Conservation (phyloP, 1,284 basidiomycete species). For the Ganoderma sinense region DNA sequence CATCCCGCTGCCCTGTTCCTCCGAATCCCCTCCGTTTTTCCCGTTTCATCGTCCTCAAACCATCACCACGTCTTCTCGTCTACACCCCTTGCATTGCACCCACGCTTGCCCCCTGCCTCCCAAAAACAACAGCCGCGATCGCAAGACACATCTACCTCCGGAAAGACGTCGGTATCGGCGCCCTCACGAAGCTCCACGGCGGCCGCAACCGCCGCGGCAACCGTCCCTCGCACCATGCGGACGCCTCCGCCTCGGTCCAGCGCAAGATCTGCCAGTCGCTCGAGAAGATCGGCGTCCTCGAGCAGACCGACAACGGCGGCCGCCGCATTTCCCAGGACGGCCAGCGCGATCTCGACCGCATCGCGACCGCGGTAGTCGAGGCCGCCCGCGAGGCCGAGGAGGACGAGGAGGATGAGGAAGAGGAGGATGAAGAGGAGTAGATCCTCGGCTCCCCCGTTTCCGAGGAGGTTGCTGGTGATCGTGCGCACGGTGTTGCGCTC, state of each 20-base stretch:
- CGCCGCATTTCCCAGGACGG: conserved; percentile 98
- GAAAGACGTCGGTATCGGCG: conserved; percentile 97
- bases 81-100: background rate
- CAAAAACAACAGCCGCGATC: conserved; percentile 76
- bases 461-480: conserved; percentile 11
- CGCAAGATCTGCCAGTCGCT: conserved; percentile 95
- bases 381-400: conserved; percentile 84
- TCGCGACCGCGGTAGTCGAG: conserved; percentile 96
- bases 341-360: conserved; percentile 97
- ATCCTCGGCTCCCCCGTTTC: conserved; percentile 2
- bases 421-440: conserved; percentile 72
- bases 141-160: conserved; percentile 99
- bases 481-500: conserved; percentile 14
- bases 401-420: conserved; percentile 89
- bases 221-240: conserved; percentile 94
- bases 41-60: background rate
- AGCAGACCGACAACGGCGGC: conserved; percentile 93
- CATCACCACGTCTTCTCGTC: background rate
- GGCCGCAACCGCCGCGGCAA: conserved; percentile 95
- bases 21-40: background rate
- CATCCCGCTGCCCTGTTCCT: background rate
- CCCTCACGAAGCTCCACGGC: conserved; percentile 97
- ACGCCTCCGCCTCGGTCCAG: conserved; percentile 88
- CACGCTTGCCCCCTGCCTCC: background rate
- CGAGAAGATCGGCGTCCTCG: conserved; percentile 98